phyloP scores from a whole-genome alignment of 2,329 filamentous ascomycete species.

The Beauveria varroae region DNA sequence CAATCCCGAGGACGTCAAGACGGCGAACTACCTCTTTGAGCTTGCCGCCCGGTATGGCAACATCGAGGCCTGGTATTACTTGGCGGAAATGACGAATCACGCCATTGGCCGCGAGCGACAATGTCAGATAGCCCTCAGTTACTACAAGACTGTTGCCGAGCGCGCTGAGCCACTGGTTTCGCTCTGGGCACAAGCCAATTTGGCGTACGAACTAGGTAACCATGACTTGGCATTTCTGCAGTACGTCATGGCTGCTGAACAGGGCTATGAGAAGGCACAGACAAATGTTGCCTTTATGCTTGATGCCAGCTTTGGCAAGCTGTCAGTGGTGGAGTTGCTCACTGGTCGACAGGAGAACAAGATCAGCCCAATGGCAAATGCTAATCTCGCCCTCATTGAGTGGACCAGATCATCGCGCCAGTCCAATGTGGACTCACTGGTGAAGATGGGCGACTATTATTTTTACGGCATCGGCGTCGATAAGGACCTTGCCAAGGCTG shows the following conservation, averaged over 20 bases:
- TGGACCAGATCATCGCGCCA: slow-evolving; percentile 95
- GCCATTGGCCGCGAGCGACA: slow-evolving; percentile 74
- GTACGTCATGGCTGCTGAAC: slow-evolving; percentile 83
- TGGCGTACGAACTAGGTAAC: slow-evolving; percentile 72
- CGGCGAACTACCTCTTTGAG: slow-evolving; percentile 81
- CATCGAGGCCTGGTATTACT: slow-evolving; percentile 86
- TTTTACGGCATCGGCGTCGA: slow-evolving; percentile 70
- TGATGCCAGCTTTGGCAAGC: slow-evolving; percentile 57
- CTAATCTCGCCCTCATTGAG: slow-evolving; percentile 70
- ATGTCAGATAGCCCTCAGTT: slow-evolving; percentile 67
- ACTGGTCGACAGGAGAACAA: slow-evolving; percentile 18
- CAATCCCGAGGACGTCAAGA: slow-evolving; percentile 56
- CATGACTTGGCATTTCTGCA: slow-evolving; percentile 71
- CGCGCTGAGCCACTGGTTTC: slow-evolving; percentile 66
- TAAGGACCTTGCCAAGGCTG: slow-evolving; percentile 73
- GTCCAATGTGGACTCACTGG: slow-evolving; percentile 82
- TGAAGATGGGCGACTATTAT: slow-evolving; percentile 99
- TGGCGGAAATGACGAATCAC: slow-evolving; percentile 77
- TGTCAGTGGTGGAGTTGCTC: slow-evolving; percentile 34
- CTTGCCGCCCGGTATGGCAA: slow-evolving; percentile 74
- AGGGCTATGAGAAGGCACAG: slow-evolving; percentile 84
- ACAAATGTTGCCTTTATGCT: slow-evolving; percentile 85
- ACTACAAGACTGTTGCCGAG: slow-evolving; percentile 76
- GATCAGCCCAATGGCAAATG: slow-evolving; percentile 40
- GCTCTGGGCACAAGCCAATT: slow-evolving; percentile 75